Evolutionary conservation across 108 stramenopile species (phyloP).

Genomic region (Discostella pseudostelligera): DNA sequence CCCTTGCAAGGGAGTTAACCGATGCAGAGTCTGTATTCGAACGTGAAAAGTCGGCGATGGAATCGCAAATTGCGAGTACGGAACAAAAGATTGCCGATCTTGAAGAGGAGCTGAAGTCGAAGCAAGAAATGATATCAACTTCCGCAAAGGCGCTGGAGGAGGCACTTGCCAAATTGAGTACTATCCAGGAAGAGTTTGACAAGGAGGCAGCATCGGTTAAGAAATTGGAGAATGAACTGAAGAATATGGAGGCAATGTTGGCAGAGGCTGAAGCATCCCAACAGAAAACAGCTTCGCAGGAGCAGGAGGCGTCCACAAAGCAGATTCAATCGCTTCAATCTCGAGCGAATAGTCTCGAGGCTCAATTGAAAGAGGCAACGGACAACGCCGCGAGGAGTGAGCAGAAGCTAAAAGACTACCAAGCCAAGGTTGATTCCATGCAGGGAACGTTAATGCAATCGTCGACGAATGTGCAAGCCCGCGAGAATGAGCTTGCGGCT

Average conservation of each 20-base stretch:
- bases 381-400: slow-evolving; percentile 15
- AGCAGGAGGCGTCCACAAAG: slow-evolving; percentile 11
- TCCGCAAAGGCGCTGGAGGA: slow-evolving; percentile 29
- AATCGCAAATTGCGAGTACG: slow-evolving; percentile 4
- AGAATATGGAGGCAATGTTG: slow-evolving; percentile 16
- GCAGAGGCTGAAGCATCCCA: slow-evolving; percentile 15
- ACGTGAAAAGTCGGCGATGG: slow-evolving; percentile 4
- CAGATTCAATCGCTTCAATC: slow-evolving; percentile 25
- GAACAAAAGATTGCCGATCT: slow-evolving; percentile 23
- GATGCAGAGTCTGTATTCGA: slow-evolving; percentile 6
- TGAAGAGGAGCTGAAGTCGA: slow-evolving; percentile 27
- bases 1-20: slow-evolving; percentile 19
- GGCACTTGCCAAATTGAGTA: slow-evolving; percentile 21
- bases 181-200: slow-evolving; percentile 7
- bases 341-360: slow-evolving; percentile 6
- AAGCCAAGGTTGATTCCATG: slow-evolving; percentile 24
- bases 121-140: slow-evolving; percentile 18
- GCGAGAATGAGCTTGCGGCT: slow-evolving; percentile 15
- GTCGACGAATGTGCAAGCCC: slow-evolving; percentile 9
- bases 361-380: slow-evolving; percentile 25
- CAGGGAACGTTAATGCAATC: slow-evolving; percentile 25
- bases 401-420: slow-evolving; percentile 21
- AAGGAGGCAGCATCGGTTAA: slow-evolving; percentile 14
- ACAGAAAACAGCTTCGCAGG: neutral
- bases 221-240: slow-evolving; percentile 23